Evolutionary conservation across 768 basidiomycete species (phyloP).

Genomic region (Russula compacta): DNA sequence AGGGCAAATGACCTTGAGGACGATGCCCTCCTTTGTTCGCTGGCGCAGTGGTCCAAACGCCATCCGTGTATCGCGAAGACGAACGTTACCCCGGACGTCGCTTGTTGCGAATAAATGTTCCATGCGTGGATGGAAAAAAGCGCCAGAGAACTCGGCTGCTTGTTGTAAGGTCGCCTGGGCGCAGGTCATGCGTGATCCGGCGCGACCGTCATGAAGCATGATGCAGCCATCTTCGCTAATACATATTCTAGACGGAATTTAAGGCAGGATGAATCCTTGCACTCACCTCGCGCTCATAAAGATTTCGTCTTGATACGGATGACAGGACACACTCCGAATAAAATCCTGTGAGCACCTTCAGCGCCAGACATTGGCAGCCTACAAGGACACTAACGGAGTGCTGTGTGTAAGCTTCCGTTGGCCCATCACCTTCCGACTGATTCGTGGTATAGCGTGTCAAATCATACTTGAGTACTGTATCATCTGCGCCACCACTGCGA

Average conservation of each 20-base stretch:
- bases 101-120: slow-evolving; percentile 62
- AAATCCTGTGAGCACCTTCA: slow-evolving; percentile 38
- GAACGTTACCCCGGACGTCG: slow-evolving; percentile 48
- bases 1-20: slow-evolving; percentile 37
- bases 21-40: slow-evolving; percentile 43
- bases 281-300: slow-evolving; percentile 61
- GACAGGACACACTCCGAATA: slow-evolving; percentile 55
- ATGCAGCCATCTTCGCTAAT: slow-evolving; percentile 64
- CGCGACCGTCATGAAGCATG: slow-evolving; percentile 51
- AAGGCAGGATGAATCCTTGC: background rate
- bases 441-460: slow-evolving; percentile 9
- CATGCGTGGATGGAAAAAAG: slow-evolving; percentile 59
- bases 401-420: slow-evolving; percentile 8
- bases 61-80: slow-evolving; percentile 65
- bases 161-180: slow-evolving; percentile 48
- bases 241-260: background rate
- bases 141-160: slow-evolving; percentile 48
- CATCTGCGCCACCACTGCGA: slow-evolving; percentile 14
- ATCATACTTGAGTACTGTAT: slow-evolving; percentile 14
- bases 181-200: slow-evolving; percentile 25
- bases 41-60: slow-evolving; percentile 48
- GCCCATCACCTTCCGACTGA: background rate
- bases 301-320: slow-evolving; percentile 58
- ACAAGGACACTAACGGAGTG: slow-evolving; percentile 21
- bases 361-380: background rate